Base-by-base conservation (phyloP, 2,329 filamentous ascomycete species). In the Sporothrix mexicana region DNA sequence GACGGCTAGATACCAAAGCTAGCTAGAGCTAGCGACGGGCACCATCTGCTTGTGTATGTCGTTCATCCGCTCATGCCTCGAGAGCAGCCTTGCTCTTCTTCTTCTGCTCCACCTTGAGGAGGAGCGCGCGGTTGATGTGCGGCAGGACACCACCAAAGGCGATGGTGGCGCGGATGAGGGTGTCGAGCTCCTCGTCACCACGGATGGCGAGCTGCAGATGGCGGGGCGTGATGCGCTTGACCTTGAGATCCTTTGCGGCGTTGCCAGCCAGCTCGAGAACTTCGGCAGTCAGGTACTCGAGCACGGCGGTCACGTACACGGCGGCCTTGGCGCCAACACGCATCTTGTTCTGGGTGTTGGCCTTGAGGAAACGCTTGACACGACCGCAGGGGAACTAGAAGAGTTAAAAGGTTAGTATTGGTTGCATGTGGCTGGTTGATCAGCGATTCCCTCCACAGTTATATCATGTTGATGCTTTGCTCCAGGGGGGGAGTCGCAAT, bases 361-460 rank as follows among this genome's bases (percentile, higher is more conserved):
- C 94, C 90, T 98, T 98, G 82, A 99, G 88, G 87, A 98, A 98
- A 86, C 96, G 95, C 92, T 99, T 99, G 85, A 99, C 96, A 92
- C 96, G 96, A 85, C 96, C 96, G 83, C 96, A 99, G 75, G 96
- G 96, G 83, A 99, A 99, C 96, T 99, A 81, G 74, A 41, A 41
- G 77, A 74, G 69, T 62, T 30, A 3, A 15, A 73, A 3, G 53
- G 53, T 30, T n/a, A 45, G 49, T 70, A 70, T 30, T 30, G 7
- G 30, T 36, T 36, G 30, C 30, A 36, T 36, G 30, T 36, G 7
- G 30, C 30, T 36, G 30, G 30, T 36, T 36, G 45, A 51, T 25
- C 23, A 20, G 23, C 20, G 23, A 59, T n/a, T 53, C 25, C 8
- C 9, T 9, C 15, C n/a, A 30, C 20, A 49, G 17, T 15, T 7